These are phyloP conservation scores for Pseudognaphalium luteoalbum DNA, from an alignment of 129 eudicot genomes.

Conservation along the genomic window DNA sequence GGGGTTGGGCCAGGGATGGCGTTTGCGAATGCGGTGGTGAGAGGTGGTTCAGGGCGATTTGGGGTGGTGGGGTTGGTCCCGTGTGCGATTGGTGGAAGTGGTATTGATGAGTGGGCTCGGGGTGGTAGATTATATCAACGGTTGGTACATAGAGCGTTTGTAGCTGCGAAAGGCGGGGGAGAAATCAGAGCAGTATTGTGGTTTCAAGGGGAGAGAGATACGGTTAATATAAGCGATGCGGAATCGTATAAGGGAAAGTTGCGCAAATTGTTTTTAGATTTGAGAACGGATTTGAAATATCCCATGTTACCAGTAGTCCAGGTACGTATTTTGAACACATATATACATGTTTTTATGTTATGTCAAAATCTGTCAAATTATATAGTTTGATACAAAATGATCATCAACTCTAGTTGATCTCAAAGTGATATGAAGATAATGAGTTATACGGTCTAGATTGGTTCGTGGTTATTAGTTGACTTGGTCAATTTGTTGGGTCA, in stretches of 20 bases:
- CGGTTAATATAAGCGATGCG: conserved; percentile 42
- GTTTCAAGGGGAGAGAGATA: conserved; percentile 84
- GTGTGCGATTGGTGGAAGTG: conserved; percentile 79
- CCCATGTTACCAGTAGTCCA: conserved; percentile 49
- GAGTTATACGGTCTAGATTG: neutral
- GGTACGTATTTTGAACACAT: conserved; percentile 25
- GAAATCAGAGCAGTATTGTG: conserved; percentile 51
- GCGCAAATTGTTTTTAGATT: conserved; percentile 30
- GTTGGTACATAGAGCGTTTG: conserved; percentile 45
- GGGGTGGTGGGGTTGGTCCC: conserved; percentile 77
- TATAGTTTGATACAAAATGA: neutral
- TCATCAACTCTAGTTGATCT: neutral
- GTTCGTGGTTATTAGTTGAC: neutral
- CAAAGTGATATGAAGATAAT: neutral
- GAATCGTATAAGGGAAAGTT: conserved; percentile 46
- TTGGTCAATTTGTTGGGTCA: conserved; percentile 17
- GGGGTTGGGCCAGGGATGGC: conserved; percentile 93
- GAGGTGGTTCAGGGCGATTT: conserved; percentile 35
- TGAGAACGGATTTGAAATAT: conserved; percentile 46
- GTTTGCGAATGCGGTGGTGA: conserved; percentile 52
- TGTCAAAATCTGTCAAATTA: neutral
- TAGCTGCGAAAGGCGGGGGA: conserved; percentile 55
- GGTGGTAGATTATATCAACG: conserved; percentile 46
- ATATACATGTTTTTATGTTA: neutral
- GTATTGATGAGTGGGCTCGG: conserved; percentile 55